These are phyloP conservation scores for Geosmithia morbida DNA, from an alignment of 2,329 filamentous ascomycete genomes.

Conservation along the genomic window DNA sequence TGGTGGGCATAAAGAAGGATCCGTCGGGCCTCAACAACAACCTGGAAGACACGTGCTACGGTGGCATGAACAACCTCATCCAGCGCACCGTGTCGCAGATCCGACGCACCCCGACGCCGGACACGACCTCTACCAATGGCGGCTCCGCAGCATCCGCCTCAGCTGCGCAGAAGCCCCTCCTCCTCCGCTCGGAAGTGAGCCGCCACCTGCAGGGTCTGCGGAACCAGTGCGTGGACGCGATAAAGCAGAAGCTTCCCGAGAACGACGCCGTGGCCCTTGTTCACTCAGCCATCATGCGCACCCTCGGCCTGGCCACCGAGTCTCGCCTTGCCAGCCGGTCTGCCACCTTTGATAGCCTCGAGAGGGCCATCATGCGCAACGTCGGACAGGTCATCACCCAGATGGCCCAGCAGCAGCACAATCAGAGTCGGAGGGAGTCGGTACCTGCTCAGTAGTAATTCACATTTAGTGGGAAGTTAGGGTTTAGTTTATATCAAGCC, in stretches of 20 bases:
- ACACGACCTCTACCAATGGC: not conserved
- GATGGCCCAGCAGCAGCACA: not conserved
- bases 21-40: conserved; percentile 26
- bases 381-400: not conserved
- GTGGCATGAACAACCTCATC: conserved; percentile 1
- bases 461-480: too few species aligned
- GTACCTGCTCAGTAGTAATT: too few species aligned
- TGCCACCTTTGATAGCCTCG: not conserved
- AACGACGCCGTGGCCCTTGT: not conserved
- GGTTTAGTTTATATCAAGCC: too few species aligned
- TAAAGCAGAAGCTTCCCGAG: not conserved
- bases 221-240: not conserved
- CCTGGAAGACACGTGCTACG: conserved; percentile 27
- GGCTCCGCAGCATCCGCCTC: not conserved
- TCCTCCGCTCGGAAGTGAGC: not conserved
- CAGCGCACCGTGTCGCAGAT: not conserved
- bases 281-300: not conserved
- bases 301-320: conserved; percentile 1
- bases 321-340: not conserved
- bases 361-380: conserved; percentile 1
- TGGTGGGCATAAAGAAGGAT: conserved; percentile 29
- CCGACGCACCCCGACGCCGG: not conserved
- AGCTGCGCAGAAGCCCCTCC: not conserved
- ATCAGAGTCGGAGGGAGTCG: too few species aligned
- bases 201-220: not conserved